A percentile compares a stretch with the other conserved stretches of the same genome.
These are phyloP conservation scores for Mortierella claussenii DNA, from an alignment of 192 early-diverging fungal genomes.

Conservation along the genomic window DNA sequence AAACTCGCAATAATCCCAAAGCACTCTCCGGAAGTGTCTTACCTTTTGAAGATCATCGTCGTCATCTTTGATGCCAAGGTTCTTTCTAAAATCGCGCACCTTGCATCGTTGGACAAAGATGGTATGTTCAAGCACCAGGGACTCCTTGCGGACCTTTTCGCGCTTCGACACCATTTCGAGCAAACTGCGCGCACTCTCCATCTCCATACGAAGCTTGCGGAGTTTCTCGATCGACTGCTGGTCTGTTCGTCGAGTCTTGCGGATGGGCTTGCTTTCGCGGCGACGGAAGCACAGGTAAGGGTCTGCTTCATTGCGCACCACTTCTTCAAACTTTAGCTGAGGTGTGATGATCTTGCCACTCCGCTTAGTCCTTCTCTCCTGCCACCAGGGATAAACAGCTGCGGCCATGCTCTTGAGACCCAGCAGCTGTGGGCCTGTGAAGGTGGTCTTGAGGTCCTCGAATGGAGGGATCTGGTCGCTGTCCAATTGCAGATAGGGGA, in stretches of 20 bases:
- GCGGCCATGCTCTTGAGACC: conserved; percentile 34
- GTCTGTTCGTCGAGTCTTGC: conserved; percentile 90
- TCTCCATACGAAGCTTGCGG: conserved; percentile 79
- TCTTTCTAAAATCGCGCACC: conserved; percentile 71
- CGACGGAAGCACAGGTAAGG: conserved; percentile 98
- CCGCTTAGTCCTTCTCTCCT: conserved; percentile 37
- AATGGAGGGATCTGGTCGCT: conserved; percentile 48
- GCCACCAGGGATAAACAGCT: conserved; percentile 46
- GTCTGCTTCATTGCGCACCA: conserved; percentile 77
- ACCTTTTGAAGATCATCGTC: conserved; percentile 51
- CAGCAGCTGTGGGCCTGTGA: conserved; percentile 44
- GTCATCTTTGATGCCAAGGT: conserved; percentile 75
- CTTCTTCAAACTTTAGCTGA: conserved; percentile 73
- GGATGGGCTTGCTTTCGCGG: conserved; percentile 87
- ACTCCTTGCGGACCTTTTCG: conserved; percentile 81
- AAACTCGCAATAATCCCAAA: too few relatives aligned
- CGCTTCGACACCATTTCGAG: conserved; percentile 84
- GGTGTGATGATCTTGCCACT: conserved; percentile 66
- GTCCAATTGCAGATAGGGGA: conserved; percentile 56
- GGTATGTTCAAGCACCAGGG: conserved; percentile 76
- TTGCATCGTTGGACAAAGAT: conserved; percentile 77
- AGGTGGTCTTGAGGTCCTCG: conserved; percentile 54
- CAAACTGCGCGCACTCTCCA: conserved; percentile 79
- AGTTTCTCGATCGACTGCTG: conserved; percentile 88
- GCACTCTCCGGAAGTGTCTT: too few relatives aligned